Percentiles rank a stretch among this genome's conserved stretches.
Conservation (phyloP, 208 protist species). For the Plasmodiophora brassicae region DNA sequence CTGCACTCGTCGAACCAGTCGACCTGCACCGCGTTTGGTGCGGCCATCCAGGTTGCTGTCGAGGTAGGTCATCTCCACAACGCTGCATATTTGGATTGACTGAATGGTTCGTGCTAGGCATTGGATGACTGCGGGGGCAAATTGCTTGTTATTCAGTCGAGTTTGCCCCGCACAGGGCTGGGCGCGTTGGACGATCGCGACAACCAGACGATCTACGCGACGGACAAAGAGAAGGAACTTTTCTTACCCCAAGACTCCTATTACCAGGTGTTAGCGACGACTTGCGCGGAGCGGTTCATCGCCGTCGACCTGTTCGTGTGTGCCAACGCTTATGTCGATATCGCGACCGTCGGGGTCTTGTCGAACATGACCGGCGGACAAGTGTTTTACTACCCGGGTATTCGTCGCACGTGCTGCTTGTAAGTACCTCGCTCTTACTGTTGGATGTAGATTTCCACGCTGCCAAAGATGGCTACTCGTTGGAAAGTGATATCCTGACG, state of each 20-base stretch:
- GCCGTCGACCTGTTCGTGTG: slow-evolving; percentile 46
- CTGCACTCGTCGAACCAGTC: background rate
- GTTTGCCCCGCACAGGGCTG: background rate
- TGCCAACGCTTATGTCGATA: slow-evolving; percentile 36
- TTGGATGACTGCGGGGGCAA: background rate
- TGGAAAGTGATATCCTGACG: background rate
- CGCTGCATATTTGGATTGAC: background rate
- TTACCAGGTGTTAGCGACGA: background rate
- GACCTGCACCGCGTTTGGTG: background rate
- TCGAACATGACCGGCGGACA: slow-evolving; percentile 9
- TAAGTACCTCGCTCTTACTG: background rate
- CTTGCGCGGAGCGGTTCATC: slow-evolving; percentile 19
- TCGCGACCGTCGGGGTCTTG: slow-evolving; percentile 39
- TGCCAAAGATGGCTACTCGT: background rate
- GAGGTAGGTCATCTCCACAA: background rate
- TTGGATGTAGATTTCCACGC: background rate
- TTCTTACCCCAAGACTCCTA: background rate
- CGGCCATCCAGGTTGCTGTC: slow-evolving; percentile 2
- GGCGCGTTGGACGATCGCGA: slow-evolving; percentile 37
- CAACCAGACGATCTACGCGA: slow-evolving; percentile 29
- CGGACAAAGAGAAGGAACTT: slow-evolving; percentile 35
- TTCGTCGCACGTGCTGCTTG: background rate
- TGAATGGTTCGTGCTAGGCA: background rate
- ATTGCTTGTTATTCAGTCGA: slow-evolving; percentile 1
- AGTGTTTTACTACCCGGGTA: background rate